Evolutionary conservation across 257 asterid species (phyloP).

Genomic region (Knoxia roxburghii): DNA sequence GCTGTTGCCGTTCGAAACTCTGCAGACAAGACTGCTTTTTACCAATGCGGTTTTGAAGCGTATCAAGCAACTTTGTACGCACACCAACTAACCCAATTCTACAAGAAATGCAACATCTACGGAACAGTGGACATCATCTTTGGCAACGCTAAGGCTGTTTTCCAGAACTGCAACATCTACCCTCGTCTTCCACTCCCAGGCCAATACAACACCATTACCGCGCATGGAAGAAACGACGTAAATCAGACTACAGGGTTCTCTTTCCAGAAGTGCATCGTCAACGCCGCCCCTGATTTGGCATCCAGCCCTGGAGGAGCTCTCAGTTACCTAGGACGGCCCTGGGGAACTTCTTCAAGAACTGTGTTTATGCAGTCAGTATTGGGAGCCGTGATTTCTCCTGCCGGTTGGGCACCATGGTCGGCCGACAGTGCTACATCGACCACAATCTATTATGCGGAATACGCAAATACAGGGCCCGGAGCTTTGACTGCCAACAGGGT

Average conservation of each 20-base stretch:
- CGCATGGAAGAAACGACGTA: constrained; percentile 60
- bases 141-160: constrained; percentile 20
- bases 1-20: constrained; percentile 22
- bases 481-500: constrained; percentile 37
- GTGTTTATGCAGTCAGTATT: constrained; percentile 48
- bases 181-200: constrained; percentile 2
- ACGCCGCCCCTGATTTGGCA: constrained; percentile 40
- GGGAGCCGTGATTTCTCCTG: constrained; percentile 33
- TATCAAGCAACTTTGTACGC: constrained; percentile 21
- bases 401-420: constrained; percentile 54
- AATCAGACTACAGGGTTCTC: constrained; percentile 71
- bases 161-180: constrained; percentile 16
- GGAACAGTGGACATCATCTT: constrained; percentile 23
- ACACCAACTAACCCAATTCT: constrained; percentile 18
- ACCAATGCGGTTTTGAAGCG: constrained; percentile 16
- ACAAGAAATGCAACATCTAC: constrained; percentile 18
- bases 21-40: constrained; percentile 20
- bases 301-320: neutral
- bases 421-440: constrained; percentile 37
- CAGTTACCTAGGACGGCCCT: constrained; percentile 66
- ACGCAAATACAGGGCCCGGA: constrained; percentile 48
- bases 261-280: constrained; percentile 41
- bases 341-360: constrained; percentile 59
- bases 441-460: constrained; percentile 63
- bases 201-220: constrained; percentile 20